These are phyloP conservation scores for Glebionis coronaria DNA, from an alignment of 129 eudicot genomes.

Conservation along the genomic window DNA sequence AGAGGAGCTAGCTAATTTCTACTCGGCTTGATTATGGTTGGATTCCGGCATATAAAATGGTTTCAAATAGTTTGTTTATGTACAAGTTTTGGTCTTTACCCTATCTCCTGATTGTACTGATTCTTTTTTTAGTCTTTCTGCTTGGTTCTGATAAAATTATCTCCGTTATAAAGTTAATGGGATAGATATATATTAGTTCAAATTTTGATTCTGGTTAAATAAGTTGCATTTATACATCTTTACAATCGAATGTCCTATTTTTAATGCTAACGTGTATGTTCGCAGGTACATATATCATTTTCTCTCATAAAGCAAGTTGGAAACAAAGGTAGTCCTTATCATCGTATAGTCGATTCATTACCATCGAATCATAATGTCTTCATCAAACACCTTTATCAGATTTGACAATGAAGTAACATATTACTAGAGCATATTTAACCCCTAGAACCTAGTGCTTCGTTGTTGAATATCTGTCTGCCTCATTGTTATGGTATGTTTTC, in stretches of 20 bases:
- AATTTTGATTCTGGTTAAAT: slow-evolving; percentile 8
- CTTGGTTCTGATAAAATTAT: slow-evolving; percentile 16
- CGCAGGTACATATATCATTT: too few species aligned
- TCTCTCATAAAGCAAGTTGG: too few species aligned
- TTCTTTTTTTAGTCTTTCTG: slow-evolving; percentile 16
- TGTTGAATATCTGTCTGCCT: too few species aligned
- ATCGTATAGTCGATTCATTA: not conserved
- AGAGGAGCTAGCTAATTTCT: slow-evolving; percentile 57
- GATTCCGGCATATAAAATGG: not conserved
- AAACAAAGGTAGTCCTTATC: not conserved
- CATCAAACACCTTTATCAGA: not conserved
- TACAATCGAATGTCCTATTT: not conserved
- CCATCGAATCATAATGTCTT: not conserved
- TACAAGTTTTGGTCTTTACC: slow-evolving; percentile 25
- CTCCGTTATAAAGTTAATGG: slow-evolving; percentile 12
- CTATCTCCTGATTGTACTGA: slow-evolving; percentile 11
- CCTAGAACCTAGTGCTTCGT: too few species aligned
- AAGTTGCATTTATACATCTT: not conserved
- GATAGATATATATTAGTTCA: slow-evolving; percentile 15
- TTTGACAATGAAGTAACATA: too few species aligned
- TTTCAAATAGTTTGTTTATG: slow-evolving; percentile 9
- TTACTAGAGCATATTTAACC: too few species aligned
- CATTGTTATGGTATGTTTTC: too few species aligned
- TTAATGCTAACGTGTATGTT: not conserved
- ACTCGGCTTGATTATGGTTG: slow-evolving; percentile 35